Conservation (phyloP, 257 asterid species). For the Perilla frutescens region DNA sequence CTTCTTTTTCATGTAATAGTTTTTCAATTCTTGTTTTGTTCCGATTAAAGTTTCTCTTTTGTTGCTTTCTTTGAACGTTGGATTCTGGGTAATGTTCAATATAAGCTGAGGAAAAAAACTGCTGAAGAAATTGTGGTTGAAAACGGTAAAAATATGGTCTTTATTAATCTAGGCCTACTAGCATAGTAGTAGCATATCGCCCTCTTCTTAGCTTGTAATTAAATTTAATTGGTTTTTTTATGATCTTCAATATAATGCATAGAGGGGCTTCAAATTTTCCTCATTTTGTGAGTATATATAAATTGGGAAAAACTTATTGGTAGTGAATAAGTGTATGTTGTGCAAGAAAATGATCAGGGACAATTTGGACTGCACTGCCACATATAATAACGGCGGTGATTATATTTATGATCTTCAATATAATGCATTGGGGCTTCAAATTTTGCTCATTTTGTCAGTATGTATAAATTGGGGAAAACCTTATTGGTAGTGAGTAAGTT, state of each 20-base stretch:
- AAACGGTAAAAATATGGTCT: not conserved
- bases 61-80: not conserved
- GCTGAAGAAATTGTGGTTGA: not conserved
- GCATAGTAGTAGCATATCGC: not conserved
- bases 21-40: too few species aligned
- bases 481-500: not conserved
- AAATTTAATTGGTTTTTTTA: not conserved
- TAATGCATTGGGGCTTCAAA: too few species aligned
- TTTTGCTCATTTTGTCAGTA: too few species aligned
- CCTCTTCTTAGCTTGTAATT: not conserved
- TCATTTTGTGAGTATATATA: too few species aligned
- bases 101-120: not conserved
- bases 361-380: conserved; percentile 68
- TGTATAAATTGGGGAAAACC: too few species aligned
- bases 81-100: not conserved
- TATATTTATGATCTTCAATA: too few species aligned
- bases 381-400: conserved; percentile 86
- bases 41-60: not conserved
- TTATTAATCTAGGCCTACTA: not conserved
- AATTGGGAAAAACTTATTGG: too few species aligned
- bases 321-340: not conserved
- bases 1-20: not conserved
- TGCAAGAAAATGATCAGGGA: conserved; percentile 50
- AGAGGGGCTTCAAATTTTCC: too few species aligned
- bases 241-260: too few species aligned